phyloP scores from a whole-genome alignment of 768 basidiomycete genomes.

The Dacryopinax spathularia region DNA sequence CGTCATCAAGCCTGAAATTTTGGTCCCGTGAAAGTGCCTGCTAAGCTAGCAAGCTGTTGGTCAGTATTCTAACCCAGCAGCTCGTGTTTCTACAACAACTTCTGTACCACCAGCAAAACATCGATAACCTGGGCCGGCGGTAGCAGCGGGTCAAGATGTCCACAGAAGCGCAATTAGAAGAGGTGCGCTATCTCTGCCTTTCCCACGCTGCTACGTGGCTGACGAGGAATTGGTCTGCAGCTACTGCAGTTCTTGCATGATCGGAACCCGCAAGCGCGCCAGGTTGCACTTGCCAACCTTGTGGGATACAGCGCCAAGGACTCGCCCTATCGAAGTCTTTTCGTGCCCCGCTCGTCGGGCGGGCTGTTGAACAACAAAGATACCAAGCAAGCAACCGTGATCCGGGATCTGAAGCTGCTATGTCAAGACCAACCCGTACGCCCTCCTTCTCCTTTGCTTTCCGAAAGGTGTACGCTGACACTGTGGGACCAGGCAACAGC shows the following conservation, averaged over 20 bases:
- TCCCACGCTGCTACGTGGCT: not conserved
- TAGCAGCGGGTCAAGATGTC: conserved; percentile 3
- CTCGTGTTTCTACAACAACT: too few relatives aligned
- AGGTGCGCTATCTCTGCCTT: conserved; percentile 21
- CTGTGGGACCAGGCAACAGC: conserved; percentile 50
- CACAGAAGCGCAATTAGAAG: conserved; percentile 36
- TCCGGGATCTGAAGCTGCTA: conserved; percentile 69
- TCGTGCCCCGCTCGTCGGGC: conserved; percentile 46
- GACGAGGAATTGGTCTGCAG: conserved; percentile 27
- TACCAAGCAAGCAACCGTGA: conserved; percentile 44
- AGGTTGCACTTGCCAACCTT: conserved; percentile 72
- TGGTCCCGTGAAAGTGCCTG: conserved; percentile 2
- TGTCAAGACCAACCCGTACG: conserved; percentile 78
- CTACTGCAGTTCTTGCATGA: conserved; percentile 76
- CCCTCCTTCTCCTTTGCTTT: conserved; percentile 5
- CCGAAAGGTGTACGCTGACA: conserved; percentile 13
- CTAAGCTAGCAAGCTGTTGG: not conserved
- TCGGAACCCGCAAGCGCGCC: conserved; percentile 72
- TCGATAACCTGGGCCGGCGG: not conserved
- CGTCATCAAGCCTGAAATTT: not conserved
- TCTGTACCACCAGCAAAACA: not conserved
- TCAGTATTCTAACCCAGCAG: not conserved
- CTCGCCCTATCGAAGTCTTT: conserved; percentile 57
- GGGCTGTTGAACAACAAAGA: conserved; percentile 42
- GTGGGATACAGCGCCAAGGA: conserved; percentile 62